Base-by-base conservation (phyloP, 148 eudicot species). In the Salicornia ramosissima region DNA sequence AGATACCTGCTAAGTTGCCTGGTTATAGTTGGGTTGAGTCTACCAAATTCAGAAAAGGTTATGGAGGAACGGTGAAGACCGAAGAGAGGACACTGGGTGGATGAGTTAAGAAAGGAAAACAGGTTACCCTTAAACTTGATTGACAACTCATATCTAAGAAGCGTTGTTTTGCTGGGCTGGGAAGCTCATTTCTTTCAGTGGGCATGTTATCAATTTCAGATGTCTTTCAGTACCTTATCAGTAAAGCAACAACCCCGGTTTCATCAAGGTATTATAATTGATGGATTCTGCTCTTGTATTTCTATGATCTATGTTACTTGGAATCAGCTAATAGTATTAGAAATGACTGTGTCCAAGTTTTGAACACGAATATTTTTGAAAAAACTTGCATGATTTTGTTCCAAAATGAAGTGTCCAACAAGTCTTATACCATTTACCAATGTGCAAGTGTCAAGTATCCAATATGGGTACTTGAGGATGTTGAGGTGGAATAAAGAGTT, bases 1-100 rank as follows among this genome's bases (percentile, higher is more conserved):
- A 70, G 56, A 75, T 79, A 61, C 34, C 31, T 18, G 21, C 50
- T 47, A 82, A 82, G 75, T 25, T 54, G 65, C 82, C 82, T 75
- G 85, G 82, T 65, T 73, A 67, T 64, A 79, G 85, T 61, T 70
- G 75, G 82, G 70, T 75, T 68, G 77, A 71, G 31, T 28, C 22
- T 53, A 62, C 54, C 18, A 28, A 34, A 60, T 14, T 26, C 12
- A 51, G 39, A 4, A 14, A 29, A 64, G 64, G 7, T 40, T 14
- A 31, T 61, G 25, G 60, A 55, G 52, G 64, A 46, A 29, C 31
- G 14, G 73, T n/a, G 56, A 3, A 56, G 4, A 30, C 64, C 13
- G 56, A 6, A 54, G 6, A 28, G 14, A 50, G 26, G 19, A 43
- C 0, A 22, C 34, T 43, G 46, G 46, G 59, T 40, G 28, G 26